These are phyloP conservation scores for Dictyostelium firmibasis DNA, from an alignment of 78 protist species.

Conservation along the genomic window DNA sequence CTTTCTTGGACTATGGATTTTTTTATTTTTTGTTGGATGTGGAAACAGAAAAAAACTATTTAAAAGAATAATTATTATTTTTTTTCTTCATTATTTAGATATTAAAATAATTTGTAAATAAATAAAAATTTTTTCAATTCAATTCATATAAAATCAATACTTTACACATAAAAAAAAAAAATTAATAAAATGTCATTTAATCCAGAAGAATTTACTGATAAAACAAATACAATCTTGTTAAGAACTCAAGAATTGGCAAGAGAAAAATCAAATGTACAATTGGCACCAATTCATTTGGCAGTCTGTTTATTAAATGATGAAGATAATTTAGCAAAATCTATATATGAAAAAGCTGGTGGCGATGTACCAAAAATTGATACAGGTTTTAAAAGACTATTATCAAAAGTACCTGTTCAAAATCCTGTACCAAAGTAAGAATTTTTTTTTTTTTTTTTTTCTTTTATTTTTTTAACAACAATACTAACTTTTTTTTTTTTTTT, in stretches of 20 bases:
- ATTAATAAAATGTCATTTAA: conserved; percentile 24
- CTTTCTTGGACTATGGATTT: not conserved
- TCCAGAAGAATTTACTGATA: conserved; percentile 83
- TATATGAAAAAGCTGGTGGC: conserved; percentile 68
- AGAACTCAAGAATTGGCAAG: conserved; percentile 69
- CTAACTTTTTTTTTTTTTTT: not conserved
- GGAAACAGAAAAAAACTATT: not conserved
- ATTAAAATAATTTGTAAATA: too few species aligned
- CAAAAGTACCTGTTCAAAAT: conserved; percentile 39
- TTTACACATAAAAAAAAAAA: not conserved
- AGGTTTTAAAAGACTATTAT: conserved; percentile 43
- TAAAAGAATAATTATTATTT: too few species aligned
- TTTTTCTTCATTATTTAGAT: too few species aligned
- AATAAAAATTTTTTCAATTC: too few species aligned
- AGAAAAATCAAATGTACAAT: conserved; percentile 33
- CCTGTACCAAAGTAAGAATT: conserved; percentile 75
- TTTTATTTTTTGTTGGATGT: not conserved
- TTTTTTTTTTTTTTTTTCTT: not conserved
- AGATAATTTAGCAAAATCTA: conserved; percentile 51
- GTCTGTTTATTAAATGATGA: conserved; percentile 58
- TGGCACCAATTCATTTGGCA: conserved; percentile 80
- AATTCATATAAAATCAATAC: not conserved
- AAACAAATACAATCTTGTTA: conserved; percentile 59
- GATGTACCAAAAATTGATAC: conserved; percentile 50
- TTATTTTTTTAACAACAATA: not conserved